phyloP scores from a whole-genome alignment of 768 basidiomycete species.

The Lentinula edodes region DNA sequence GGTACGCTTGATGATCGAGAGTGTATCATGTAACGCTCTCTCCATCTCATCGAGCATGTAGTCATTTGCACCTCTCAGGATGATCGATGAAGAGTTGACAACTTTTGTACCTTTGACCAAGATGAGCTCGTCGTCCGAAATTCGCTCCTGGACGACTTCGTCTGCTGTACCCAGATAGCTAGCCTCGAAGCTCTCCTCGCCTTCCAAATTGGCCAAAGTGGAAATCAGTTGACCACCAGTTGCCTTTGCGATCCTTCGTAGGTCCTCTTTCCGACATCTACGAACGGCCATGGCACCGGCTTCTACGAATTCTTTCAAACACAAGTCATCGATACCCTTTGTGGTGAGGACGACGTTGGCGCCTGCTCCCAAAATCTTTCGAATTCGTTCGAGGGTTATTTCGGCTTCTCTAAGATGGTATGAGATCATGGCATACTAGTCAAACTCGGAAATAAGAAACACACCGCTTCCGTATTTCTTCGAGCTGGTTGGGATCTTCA shows the following conservation, averaged over 20 bases:
- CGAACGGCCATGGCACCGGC: slow-evolving; percentile 99
- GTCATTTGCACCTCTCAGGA: slow-evolving; percentile 95
- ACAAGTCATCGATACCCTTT: slow-evolving; percentile 97
- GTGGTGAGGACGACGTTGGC: slow-evolving; percentile 97
- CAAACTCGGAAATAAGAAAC: slow-evolving; percentile 13
- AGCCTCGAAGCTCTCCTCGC: slow-evolving; percentile 95
- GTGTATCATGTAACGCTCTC: slow-evolving; percentile 87
- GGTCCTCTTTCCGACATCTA: slow-evolving; percentile 95
- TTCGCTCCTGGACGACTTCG: slow-evolving; percentile 94
- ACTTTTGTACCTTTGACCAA: slow-evolving; percentile 97
- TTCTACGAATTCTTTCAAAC: slow-evolving; percentile 97
- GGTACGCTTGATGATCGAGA: slow-evolving; percentile 95
- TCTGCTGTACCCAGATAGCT: slow-evolving; percentile 88
- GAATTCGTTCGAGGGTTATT: slow-evolving; percentile 91
- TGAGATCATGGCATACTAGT: background rate
- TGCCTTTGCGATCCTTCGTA: slow-evolving; percentile 93
- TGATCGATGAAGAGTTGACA: slow-evolving; percentile 87
- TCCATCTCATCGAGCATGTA: slow-evolving; percentile 99
- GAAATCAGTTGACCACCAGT: slow-evolving; percentile 93
- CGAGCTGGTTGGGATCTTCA: slow-evolving; percentile 93
- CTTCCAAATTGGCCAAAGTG: slow-evolving; percentile 92
- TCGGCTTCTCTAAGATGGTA: slow-evolving; percentile 75
- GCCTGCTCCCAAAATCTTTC: slow-evolving; percentile 92
- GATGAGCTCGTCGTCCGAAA: slow-evolving; percentile 98
- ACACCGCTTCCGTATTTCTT: slow-evolving; percentile 91